These are phyloP conservation scores for Anaeromyces robustus DNA, from an alignment of 192 early-diverging fungal genomes.

Conservation along the genomic window DNA sequence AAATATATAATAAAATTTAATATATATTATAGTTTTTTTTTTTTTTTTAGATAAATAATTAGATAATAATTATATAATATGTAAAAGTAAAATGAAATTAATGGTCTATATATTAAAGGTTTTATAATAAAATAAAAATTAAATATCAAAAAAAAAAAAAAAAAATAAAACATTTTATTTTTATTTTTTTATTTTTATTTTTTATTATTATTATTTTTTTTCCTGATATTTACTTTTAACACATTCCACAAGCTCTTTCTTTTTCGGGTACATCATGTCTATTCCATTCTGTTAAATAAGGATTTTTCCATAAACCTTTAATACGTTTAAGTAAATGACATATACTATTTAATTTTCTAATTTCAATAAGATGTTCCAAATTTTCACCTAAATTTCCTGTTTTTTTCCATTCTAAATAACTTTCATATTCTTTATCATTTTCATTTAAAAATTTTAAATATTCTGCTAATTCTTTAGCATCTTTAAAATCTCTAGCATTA, in stretches of 20 bases:
- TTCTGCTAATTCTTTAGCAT: background rate
- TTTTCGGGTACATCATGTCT: background rate
- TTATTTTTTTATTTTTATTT: too few species aligned
- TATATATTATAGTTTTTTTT: too few species aligned
- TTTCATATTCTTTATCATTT: background rate
- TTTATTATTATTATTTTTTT: too few species aligned
- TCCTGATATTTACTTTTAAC: too few species aligned
- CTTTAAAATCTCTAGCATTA: background rate
- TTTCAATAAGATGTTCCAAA: background rate
- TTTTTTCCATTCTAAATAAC: constrained; percentile 3
- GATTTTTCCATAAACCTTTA: background rate
- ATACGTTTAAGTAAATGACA: background rate
- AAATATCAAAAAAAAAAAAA: too few species aligned
- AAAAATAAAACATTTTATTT: too few species aligned
- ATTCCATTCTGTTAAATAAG: background rate
- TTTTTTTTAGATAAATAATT: too few species aligned
- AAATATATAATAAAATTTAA: too few species aligned
- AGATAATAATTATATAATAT: too few species aligned
- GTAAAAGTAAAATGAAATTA: too few species aligned
- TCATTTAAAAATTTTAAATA: background rate
- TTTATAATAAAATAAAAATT: too few species aligned
- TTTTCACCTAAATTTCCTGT: background rate
- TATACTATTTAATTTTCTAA: background rate
- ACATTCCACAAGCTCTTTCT: background rate
- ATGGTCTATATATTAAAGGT: too few species aligned